Base-by-base conservation (phyloP, 2,329 filamentous ascomycete species). In the Cladobotryum mycophilum region DNA sequence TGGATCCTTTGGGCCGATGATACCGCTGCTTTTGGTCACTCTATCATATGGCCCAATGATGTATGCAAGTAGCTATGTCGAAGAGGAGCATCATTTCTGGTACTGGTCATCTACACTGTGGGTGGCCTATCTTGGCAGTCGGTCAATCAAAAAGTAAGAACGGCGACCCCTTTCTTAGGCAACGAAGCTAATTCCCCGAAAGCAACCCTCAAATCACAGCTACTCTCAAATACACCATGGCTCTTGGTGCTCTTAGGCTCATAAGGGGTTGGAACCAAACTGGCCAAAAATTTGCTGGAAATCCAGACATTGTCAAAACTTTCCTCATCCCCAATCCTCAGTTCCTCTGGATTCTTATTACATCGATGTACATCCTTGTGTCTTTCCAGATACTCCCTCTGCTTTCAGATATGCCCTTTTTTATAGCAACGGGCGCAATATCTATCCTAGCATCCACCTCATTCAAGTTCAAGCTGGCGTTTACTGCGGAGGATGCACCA, bases 61-160 rank as follows among this genome's bases (percentile, higher is more conserved):
- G 91, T 97, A 97, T 69, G 92, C 91, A 9, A 96, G 89, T 65
- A 97, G 91, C 63, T 99, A 93, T 66, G 89, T 99, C 2, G 93
- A 99, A 68, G 93, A 99, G 70, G 93, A 99, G 67, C 93, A 99
- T 45, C 89, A 97, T 58, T 96, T 96, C 65, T 99, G 93, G 93
- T 97, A 99, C 69, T 97, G 92, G 90, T 70, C 82, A 1, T 80
- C 85, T 0, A 84, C 86, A 0, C 79, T 81, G 6, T 95, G 88
- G 88, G 63, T 86, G 33, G 68, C 74, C 1, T 71, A 76, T 30
- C 69, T 85, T 12, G 74, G 73, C 33, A 56, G 79, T 40, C 76
- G 73, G 57, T 69, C 71, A 61, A 69, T 74, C 41, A 64, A 63
- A 51, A 68, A 68, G 73, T 74, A 56, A 20, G 18, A 1, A 1